Base-by-base conservation (phyloP, 768 basidiomycete species). In the Phanerochaete carnosa region DNA sequence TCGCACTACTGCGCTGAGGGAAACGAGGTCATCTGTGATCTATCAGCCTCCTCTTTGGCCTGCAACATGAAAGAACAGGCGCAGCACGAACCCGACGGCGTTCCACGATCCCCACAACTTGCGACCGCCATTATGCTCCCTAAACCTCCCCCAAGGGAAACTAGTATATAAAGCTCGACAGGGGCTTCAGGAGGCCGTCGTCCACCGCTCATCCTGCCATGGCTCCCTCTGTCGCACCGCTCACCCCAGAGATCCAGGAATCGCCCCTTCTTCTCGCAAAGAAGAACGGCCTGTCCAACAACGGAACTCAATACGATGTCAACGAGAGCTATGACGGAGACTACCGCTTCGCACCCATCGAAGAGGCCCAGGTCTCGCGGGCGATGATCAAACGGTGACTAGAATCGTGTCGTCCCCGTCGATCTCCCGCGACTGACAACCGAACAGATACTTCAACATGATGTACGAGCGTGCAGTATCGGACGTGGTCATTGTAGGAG, bases 401-500 rank as follows among this genome's bases (percentile, higher is more conserved):
- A 15, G 37, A 32, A n/a, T 8, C 52, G 2, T 43, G 30, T 7
- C 30, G 23, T 15, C 32, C 16, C 23, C 26, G 29, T 25, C n/a
- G 32, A 39, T 28, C 37, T 6, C 19, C 26, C 25, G 22, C 3
- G 9, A 25, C 46, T 45, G 28, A 33, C 32, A 22, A 11, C 28
- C 30, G 30, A 12, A 5, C 66, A 89, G 89, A 59, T 90, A 91
- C 79, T 89, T 87, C 71, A 80, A 81, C 66, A 82, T 76, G 66
- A 85, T 90, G 84, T 86, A 89, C 72, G 85, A 90, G 53, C 79
- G 88, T 43, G 83, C 80, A n/a, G 74, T 92, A 22, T 90, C 88
- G 26, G 90, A 92, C 67, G 83, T 92, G 7, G 87, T 90, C 33
- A 87, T 92, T 66, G 79, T 92, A 64, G 90, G 90, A 6, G 88